Evolutionary conservation across 2,329 filamentous ascomycete genomes (phyloP), one percentile per base, ranked within the genome.

Genomic region (Aureobasidium melanogenum): DNA sequence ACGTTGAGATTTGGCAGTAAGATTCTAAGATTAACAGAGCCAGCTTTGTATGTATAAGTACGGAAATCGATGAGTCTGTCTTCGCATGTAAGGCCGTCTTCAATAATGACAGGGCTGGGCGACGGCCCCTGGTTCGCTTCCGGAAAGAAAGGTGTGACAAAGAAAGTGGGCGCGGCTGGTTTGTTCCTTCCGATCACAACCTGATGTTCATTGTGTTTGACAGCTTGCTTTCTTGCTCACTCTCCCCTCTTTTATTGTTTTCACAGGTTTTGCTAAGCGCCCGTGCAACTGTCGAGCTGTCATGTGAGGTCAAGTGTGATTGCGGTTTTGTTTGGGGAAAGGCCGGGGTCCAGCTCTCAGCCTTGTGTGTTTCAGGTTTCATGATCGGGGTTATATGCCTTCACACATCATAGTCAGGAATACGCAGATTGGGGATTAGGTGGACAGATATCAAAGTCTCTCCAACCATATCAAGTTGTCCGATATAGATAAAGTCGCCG

Each of bases 261-360:
- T 6, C 12, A 36, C 30, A 10, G 14, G 55, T 58, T 58, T 48
- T 43, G 43, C 34, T 58, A 58, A 58, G 55, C 55, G 55, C 55
- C 55, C 55, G 55, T 58, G 55, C 43, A 15, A 22, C 24, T 47
- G 32, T 3, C n/a, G 32, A 41, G 36, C 38, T 55, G 51, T 55
- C 51, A 55, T 55, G 51, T 43, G 51, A 55, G 38, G 28, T 55
- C 26, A 46, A 36, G 10, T 57, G 54, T 44, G 51, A 55, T 43
- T 55, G 52, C 39, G 39, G 34, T 30, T n/a, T n/a, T n/a, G 14
- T 30, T 41, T 10, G 28, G 24, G 52, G 6, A 32, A 56, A 6
- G 38, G 5, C 6, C 5, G 15, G n/a, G 50, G n/a, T 41, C 36
- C 24, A 39, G 43, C 43, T 10, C 43, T 56, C 52, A 28, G 28